Evolutionary conservation across 2,329 filamentous ascomycete species (phyloP).

Genomic region (Fusarium torreyae): DNA sequence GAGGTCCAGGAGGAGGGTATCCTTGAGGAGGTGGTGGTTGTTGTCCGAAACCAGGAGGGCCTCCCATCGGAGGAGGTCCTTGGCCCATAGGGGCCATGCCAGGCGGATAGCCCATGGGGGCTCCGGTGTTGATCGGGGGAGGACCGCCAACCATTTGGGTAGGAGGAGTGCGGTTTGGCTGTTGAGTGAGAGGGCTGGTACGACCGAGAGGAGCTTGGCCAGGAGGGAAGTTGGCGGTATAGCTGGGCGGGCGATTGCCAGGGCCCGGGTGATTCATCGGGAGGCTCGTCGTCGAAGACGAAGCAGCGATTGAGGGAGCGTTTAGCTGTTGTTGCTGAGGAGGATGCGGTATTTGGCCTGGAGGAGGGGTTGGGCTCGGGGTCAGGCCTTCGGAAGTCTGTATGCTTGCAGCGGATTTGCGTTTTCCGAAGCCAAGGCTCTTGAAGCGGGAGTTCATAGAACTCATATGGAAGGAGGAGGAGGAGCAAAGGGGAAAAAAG

Average conservation of each 20-base stretch:
- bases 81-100: constrained; percentile 62
- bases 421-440: constrained; percentile 85
- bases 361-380: constrained; percentile 54
- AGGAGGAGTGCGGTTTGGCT: constrained; percentile 69
- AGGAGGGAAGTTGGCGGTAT: constrained; percentile 69
- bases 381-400: constrained; percentile 63
- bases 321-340: constrained; percentile 60
- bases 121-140: constrained; percentile 77
- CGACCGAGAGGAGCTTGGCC: constrained; percentile 67
- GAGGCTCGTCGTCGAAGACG: constrained; percentile 64
- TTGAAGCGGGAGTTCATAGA: constrained; percentile 86
- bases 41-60: constrained; percentile 57
- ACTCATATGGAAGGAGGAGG: constrained; percentile 70
- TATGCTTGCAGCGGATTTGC: constrained; percentile 77
- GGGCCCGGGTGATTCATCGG: constrained; percentile 75
- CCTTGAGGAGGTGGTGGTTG: constrained; percentile 57
- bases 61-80: constrained; percentile 60
- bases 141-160: constrained; percentile 75
- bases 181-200: constrained; percentile 66
- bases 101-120: constrained; percentile 73
- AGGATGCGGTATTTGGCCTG: constrained; percentile 68
- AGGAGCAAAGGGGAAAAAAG: constrained; percentile 44
- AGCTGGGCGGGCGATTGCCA: constrained; percentile 75
- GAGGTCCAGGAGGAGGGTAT: constrained; percentile 62
- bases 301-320: constrained; percentile 56